Evolutionary conservation across 139 green algal genomes (phyloP).

Genomic region (Micromonas commoda): DNA sequence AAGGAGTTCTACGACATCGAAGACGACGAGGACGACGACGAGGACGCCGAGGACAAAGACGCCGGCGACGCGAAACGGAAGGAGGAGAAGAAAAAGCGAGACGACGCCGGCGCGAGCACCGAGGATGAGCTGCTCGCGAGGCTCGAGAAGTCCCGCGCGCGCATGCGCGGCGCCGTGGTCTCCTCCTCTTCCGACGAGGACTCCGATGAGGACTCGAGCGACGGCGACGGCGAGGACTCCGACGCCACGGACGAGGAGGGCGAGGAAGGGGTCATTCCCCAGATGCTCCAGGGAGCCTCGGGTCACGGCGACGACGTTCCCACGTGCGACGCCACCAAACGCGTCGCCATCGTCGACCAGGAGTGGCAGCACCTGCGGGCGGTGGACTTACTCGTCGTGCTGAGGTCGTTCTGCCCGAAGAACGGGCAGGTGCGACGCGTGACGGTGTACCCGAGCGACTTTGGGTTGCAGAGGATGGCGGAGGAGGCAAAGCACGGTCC

Average conservation of each 20-base stretch:
- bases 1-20: neutral
- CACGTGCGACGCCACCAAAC: slow-evolving; percentile 32
- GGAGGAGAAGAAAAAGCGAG: neutral
- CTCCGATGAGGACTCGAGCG: neutral
- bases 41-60: neutral
- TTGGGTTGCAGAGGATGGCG: slow-evolving; percentile 79
- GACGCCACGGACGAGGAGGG: neutral
- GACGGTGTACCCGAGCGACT: slow-evolving; percentile 88
- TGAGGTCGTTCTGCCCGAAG: slow-evolving; percentile 68
- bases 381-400: slow-evolving; percentile 70
- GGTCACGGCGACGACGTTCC: slow-evolving; percentile 1
- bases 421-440: slow-evolving; percentile 52
- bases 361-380: slow-evolving; percentile 80
- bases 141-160: neutral
- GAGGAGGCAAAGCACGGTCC: slow-evolving; percentile 16
- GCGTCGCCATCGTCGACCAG: slow-evolving; percentile 80
- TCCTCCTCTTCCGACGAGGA: neutral
- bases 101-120: neutral
- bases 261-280: neutral
- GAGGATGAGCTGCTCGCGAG: neutral
- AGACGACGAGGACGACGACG: neutral
- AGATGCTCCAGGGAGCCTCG: neutral
- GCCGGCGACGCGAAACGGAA: neutral
- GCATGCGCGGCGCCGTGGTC: neutral
- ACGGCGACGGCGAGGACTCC: neutral